These are phyloP conservation scores for Nakazawaea anatomiae DNA, from an alignment of 805 yeast species.

Conservation along the genomic window DNA sequence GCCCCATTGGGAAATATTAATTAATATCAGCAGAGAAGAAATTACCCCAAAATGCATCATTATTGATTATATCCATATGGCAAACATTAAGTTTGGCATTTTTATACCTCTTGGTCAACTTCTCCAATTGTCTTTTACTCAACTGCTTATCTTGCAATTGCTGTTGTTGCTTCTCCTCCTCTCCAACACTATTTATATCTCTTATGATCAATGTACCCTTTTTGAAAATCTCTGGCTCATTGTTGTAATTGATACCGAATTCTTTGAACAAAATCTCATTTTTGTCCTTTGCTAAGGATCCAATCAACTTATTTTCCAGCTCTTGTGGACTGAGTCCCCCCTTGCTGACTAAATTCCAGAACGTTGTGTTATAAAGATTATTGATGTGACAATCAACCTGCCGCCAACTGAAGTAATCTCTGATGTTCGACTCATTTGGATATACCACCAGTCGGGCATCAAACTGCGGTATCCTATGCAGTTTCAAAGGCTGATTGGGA, in stretches of 20 bases:
- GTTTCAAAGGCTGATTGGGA: slow-evolving; percentile 39
- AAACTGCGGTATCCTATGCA: slow-evolving; percentile 69
- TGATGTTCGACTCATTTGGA: slow-evolving; percentile 53
- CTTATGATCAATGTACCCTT: slow-evolving; percentile 72
- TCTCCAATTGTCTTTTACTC: slow-evolving; percentile 41
- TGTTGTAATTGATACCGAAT: slow-evolving; percentile 84
- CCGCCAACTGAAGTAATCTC: slow-evolving; percentile 91
- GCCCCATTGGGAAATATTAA: slow-evolving; percentile 1
- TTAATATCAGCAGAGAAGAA: not conserved
- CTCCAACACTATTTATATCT: slow-evolving; percentile 25
- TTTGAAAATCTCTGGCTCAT: slow-evolving; percentile 81
- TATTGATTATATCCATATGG: slow-evolving; percentile 57
- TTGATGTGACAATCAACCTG: slow-evolving; percentile 96
- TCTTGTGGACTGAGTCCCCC: slow-evolving; percentile 71
- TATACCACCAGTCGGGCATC: slow-evolving; percentile 88
- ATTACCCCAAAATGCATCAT: slow-evolving; percentile 53
- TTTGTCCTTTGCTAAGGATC: slow-evolving; percentile 79
- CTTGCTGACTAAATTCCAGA: slow-evolving; percentile 75
- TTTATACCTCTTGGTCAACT: slow-evolving; percentile 40
- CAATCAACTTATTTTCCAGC: slow-evolving; percentile 71
- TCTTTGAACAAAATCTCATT: slow-evolving; percentile 77
- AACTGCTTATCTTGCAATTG: slow-evolving; percentile 8
- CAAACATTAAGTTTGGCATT: slow-evolving; percentile 38
- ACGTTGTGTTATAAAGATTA: slow-evolving; percentile 86
- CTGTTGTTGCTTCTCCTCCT: slow-evolving; percentile 10